phyloP scores from a whole-genome alignment of 2,329 filamentous ascomycete genomes.

The Apiospora malaysiana region DNA sequence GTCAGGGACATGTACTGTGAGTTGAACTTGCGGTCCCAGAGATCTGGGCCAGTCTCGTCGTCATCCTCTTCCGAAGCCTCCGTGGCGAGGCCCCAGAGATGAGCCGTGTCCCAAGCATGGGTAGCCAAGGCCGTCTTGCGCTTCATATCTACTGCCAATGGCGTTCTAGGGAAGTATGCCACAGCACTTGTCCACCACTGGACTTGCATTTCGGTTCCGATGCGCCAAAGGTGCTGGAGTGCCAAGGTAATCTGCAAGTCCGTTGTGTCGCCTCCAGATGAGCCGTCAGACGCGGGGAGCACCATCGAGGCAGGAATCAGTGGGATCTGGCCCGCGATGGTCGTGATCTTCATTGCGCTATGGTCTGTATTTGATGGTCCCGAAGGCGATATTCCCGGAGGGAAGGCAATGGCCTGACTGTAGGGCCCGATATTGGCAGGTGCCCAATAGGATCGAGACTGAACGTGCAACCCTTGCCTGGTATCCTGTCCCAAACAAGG shows the following conservation, averaged over 20 bases:
- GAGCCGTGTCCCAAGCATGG: constrained; percentile 54
- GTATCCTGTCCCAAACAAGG: constrained; percentile 32
- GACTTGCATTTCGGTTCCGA: constrained; percentile 74
- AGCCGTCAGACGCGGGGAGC: constrained; percentile 47
- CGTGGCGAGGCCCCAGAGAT: constrained; percentile 39
- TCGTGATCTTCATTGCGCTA: constrained; percentile 47
- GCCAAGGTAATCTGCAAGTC: constrained; percentile 70
- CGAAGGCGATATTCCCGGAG: constrained; percentile 39
- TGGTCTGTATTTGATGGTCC: not conserved
- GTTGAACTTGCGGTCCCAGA: constrained; percentile 72
- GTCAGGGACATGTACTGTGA: constrained; percentile 52
- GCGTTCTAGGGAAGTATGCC: constrained; percentile 67
- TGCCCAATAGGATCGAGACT: constrained; percentile 95
- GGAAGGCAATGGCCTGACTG: constrained; percentile 79
- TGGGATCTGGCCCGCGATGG: constrained; percentile 90
- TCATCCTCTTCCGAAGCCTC: constrained; percentile 56
- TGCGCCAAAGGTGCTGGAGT: constrained; percentile 88
- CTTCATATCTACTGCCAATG: constrained; percentile 30
- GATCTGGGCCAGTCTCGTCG: constrained; percentile 59
- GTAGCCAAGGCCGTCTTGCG: constrained; percentile 50
- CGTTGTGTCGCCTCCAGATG: constrained; percentile 45
- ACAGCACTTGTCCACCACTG: constrained; percentile 78
- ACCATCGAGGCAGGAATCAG: constrained; percentile 82
- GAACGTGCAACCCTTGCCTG: constrained; percentile 80
- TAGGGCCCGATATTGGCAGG: constrained; percentile 98